phyloP scores from a whole-genome alignment of 495 filamentous ascomycete species.

The Bathelium albidoporum region DNA sequence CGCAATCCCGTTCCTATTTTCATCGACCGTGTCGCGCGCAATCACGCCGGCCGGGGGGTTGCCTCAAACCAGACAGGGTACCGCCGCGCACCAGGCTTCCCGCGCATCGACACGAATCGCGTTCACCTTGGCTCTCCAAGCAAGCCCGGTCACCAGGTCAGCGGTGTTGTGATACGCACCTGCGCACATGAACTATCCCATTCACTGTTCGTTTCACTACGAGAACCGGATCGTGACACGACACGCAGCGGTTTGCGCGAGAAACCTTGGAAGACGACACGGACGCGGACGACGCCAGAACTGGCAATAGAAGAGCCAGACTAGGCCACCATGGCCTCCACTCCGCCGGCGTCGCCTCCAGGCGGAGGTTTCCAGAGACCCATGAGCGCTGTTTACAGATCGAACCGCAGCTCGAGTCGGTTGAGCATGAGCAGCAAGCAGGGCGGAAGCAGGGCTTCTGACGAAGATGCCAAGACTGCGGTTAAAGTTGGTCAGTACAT shows the following conservation, averaged over 20 bases:
- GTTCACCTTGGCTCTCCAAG: neutral
- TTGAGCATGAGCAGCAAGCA: slow-evolving; percentile 77
- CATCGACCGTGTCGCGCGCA: neutral
- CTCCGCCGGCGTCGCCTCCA: slow-evolving; percentile 51
- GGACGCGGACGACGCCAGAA: neutral
- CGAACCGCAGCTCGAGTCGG: slow-evolving; percentile 75
- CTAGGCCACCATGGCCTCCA: slow-evolving; percentile 38
- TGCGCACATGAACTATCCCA: neutral
- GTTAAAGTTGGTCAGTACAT: slow-evolving; percentile 97
- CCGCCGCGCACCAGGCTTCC: neutral
- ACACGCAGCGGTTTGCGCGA: neutral
- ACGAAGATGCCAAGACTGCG: slow-evolving; percentile 90
- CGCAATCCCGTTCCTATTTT: neutral
- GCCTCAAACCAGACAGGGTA: neutral
- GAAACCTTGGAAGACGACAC: neutral
- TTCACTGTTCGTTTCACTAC: neutral
- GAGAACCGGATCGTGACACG: neutral
- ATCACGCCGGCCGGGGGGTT: neutral
- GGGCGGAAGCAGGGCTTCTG: slow-evolving; percentile 75
- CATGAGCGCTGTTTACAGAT: slow-evolving; percentile 75
- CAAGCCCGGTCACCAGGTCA: neutral
- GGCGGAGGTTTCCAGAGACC: slow-evolving; percentile 53
- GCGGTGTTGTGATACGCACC: neutral
- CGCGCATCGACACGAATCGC: neutral
- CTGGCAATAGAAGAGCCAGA: neutral